These are phyloP conservation scores for Tuber borchii DNA, from an alignment of 495 filamentous ascomycete species.

Conservation along the genomic window DNA sequence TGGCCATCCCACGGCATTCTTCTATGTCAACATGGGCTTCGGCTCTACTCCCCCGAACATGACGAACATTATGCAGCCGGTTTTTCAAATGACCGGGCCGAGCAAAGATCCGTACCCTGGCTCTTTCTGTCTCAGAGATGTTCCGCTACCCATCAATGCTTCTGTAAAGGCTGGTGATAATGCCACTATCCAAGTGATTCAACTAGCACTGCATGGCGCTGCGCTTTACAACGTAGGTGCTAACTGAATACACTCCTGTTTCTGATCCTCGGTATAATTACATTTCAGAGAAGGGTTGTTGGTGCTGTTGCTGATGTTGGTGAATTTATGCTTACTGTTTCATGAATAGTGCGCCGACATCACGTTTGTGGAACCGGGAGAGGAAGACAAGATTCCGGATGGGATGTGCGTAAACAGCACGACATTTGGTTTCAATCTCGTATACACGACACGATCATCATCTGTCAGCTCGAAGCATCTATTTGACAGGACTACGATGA, in stretches of 20 bases:
- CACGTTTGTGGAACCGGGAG: constrained; percentile 58
- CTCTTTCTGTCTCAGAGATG: constrained; percentile 81
- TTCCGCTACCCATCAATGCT: constrained; percentile 71
- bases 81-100: constrained; percentile 83
- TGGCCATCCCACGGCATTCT: constrained; percentile 73
- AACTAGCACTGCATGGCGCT: constrained; percentile 83
- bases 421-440: constrained; percentile 55
- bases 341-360: constrained; percentile 79
- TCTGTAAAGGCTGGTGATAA: constrained; percentile 72
- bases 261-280: not conserved
- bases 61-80: constrained; percentile 72
- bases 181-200: constrained; percentile 90
- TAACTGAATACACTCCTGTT: not conserved
- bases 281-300: not conserved
- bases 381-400: constrained; percentile 55
- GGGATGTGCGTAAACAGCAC: constrained; percentile 62
- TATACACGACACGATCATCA: constrained; percentile 50
- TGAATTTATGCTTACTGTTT: not conserved
- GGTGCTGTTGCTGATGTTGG: not conserved
- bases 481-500: constrained; percentile 13
- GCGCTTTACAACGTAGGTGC: constrained; percentile 78
- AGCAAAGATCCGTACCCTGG: constrained; percentile 74
- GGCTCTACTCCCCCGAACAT: constrained; percentile 79
- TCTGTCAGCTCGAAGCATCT: not conserved
- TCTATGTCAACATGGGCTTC: constrained; percentile 92